Base-by-base conservation (phyloP, 2,329 filamentous ascomycete species). In the Claviceps lovelessii region DNA sequence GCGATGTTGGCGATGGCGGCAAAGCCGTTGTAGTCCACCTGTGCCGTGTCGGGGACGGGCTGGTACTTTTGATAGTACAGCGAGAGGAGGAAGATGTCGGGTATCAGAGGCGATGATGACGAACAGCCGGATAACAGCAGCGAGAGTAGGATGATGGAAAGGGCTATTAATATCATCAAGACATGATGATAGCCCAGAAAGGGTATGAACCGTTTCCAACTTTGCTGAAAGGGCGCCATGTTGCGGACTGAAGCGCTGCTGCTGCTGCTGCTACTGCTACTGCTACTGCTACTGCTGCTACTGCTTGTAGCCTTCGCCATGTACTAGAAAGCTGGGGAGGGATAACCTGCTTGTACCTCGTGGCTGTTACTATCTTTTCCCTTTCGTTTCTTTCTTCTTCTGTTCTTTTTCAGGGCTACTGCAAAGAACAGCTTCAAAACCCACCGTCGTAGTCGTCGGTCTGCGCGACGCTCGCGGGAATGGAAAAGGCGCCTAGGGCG, bases 11-110 rank as follows among this genome's bases (percentile, higher is more conserved):
- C 79, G 62, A 97, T 93, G 55, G 90, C 88, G 17, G 83, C 82
- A 59, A 88, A 85, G 57, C 93, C 86, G 56, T 86, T 88, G 58
- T 94, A 95, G 68, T 95, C 84, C 61, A 95, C 90, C 73, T 97
- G 91, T 10, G 91, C 80, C 5, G 89, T 87, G 62, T 88, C 83
- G 61, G 91, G 91, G 33, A 80, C 76, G 3, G 93, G 88, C 23
- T 84, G 82, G 73, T 96, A 96, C 58, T 80, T 77, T 68, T 95
- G 76, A 75, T 96, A 98, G 80, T 95, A 97, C 64, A 98, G 81
- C n/a, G 90, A 95, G 61, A 98, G 88, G 62, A 98, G 83, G 78
- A 96, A 98, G 71, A 98, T 97, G 67, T 85, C 84, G 31, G 93
- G 93, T 63, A 98, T 96, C 54, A 95, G 76, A 2, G 91, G 93